Base-by-base conservation (phyloP, 1,139 yeast species). In the Blastobotrys buckinghamii region DNA sequence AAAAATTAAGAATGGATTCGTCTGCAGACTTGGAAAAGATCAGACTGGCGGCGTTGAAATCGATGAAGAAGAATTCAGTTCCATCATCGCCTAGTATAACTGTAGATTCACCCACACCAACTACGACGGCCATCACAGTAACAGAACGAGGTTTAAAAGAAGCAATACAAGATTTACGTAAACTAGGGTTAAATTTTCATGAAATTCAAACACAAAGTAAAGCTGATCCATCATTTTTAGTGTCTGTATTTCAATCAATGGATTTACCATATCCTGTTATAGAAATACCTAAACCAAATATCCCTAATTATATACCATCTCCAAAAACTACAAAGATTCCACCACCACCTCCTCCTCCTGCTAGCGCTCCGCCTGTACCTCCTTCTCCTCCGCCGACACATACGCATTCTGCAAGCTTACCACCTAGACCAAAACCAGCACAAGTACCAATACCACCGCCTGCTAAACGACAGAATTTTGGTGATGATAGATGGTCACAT, bases 401-500 rank as follows among this genome's bases (percentile, higher is more conserved):
- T 22, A 24, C 8, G 17, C 33, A 34, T 30, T 29, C 38, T 8
- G 5, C 20, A 36, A 20, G 24, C 26, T 4, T 16, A 8, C 16
- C 27, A 39, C 19, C 17, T 8, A 16, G 34, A 12, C 19, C 43
- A 4, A 22, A 22, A 22, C 17, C 37, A 9, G 19, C 16, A 3
- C 6, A 5, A 22, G 13, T 12, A 6, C n/a, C 39, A 13, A 20
- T 16, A 6, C 44, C 27, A 12, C 35, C 36, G 4, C 37, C 44
- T 3, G 30, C 26, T 5, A 47, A 47, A 27, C 42, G 49, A 12
- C 39, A 39, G 16, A 36, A 60, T 44, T 72, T 70, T 36, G 79
- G 79, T 6, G 51, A 55, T 20, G 57, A 62, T 42, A 50, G 66
- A 10, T 62, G 64, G 64, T 56, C 64, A 1, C 52, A 52, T 19